Percentiles rank a stretch among this genome's conserved stretches.
These are phyloP conservation scores for Colletotrichum shisoi DNA, from an alignment of 2,329 filamentous ascomycete genomes.

Conservation along the genomic window DNA sequence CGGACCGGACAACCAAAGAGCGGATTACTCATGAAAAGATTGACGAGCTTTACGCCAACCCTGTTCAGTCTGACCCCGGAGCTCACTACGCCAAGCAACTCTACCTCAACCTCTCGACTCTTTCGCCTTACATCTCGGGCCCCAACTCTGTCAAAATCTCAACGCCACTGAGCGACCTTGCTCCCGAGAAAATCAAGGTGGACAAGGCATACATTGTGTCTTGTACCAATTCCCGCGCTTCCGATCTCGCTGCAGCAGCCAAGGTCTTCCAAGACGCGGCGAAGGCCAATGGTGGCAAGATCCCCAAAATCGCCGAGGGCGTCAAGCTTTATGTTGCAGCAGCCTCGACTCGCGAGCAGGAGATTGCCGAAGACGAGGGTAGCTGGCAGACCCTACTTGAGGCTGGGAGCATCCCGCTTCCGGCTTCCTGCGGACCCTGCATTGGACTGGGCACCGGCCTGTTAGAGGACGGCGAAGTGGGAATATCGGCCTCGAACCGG, in stretches of 20 bases:
- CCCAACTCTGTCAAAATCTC: slow-evolving; percentile 92
- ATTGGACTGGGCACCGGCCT: slow-evolving; percentile 81
- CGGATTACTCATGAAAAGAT: slow-evolving; percentile 77
- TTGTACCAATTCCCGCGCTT: slow-evolving; percentile 86
- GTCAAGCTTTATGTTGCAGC: slow-evolving; percentile 91
- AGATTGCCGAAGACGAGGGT: slow-evolving; percentile 77
- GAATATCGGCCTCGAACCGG: slow-evolving; percentile 82
- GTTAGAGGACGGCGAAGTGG: slow-evolving; percentile 83
- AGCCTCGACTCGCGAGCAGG: slow-evolving; percentile 80
- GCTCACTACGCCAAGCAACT: slow-evolving; percentile 85
- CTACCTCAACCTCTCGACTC: slow-evolving; percentile 80
- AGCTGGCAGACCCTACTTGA: slow-evolving; percentile 88
- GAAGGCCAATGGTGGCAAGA: slow-evolving; percentile 59
- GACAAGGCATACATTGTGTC: slow-evolving; percentile 88
- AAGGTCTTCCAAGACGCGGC: slow-evolving; percentile 84
- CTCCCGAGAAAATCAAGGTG: slow-evolving; percentile 75
- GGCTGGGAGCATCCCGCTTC: slow-evolving; percentile 75
- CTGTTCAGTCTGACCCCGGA: slow-evolving; percentile 73
- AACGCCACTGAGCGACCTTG: slow-evolving; percentile 78
- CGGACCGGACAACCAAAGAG: slow-evolving; percentile 56
- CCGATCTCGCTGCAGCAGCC: slow-evolving; percentile 82
- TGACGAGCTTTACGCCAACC: slow-evolving; percentile 74
- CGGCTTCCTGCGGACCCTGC: slow-evolving; percentile 76
- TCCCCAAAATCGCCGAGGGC: slow-evolving; percentile 74
- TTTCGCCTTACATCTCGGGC: slow-evolving; percentile 84